Evolutionary conservation across 345 rosid genomes (phyloP).

Genomic region (Cardiospermum halicacabum): DNA sequence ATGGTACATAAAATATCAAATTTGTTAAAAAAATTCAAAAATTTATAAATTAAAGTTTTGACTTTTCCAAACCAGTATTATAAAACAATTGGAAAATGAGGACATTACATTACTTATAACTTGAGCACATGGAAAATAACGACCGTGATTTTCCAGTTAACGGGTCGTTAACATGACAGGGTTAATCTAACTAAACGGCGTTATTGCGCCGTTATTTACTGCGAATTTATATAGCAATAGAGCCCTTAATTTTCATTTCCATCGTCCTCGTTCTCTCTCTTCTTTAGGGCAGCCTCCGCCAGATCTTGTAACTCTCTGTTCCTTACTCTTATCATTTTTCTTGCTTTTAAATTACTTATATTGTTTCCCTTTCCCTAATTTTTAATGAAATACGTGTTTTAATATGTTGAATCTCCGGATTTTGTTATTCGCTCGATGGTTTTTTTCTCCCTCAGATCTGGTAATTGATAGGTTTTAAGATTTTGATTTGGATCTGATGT

Average conservation of each 20-base stretch:
- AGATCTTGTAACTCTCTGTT: conserved; percentile 17
- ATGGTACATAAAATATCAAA: no score
- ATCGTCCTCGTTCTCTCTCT: background rate
- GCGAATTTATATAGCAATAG: background rate
- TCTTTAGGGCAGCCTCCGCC: background rate
- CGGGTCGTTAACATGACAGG: background rate
- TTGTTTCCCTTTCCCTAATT: no score
- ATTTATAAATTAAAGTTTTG: no score
- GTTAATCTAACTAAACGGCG: conserved; percentile 1
- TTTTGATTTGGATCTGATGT: conserved; percentile 3
- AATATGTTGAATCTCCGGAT: background rate
- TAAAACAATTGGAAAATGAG: no score
- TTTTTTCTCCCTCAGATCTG: conserved; percentile 10
- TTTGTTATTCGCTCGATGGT: background rate
- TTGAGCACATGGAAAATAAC: no score
- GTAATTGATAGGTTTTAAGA: conserved; percentile 17
- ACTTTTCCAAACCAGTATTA: no score
- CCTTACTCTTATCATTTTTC: background rate
- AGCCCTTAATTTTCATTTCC: background rate
- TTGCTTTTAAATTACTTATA: no score
- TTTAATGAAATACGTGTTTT: background rate
- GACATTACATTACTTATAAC: no score
- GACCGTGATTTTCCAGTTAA: background rate
- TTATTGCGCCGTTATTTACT: background rate
- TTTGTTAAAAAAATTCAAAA: no score